Percentiles rank a stretch among this genome's conserved stretches.
These are phyloP conservation scores for Microdochium paspali DNA, from an alignment of 2,329 filamentous ascomycete species.

Conservation along the genomic window DNA sequence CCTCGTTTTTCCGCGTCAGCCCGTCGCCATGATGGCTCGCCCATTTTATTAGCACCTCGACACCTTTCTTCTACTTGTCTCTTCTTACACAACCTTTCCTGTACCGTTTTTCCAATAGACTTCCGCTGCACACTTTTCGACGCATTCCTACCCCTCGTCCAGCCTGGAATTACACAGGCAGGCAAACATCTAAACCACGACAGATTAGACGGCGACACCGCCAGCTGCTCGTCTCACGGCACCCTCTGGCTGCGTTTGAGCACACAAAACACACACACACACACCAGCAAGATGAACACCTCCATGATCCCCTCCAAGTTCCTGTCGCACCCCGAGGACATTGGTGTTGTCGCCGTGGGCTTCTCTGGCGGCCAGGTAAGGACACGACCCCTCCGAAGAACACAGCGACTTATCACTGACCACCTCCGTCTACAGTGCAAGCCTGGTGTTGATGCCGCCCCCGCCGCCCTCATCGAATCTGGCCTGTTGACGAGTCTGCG, in stretches of 20 bases:
- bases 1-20: not conserved
- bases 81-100: not conserved
- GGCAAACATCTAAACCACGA: not conserved
- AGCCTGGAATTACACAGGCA: not conserved
- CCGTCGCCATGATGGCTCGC: not conserved
- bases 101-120: too few species aligned
- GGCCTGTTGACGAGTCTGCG: constrained; percentile 78
- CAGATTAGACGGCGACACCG: not conserved
- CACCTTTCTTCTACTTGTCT: not conserved
- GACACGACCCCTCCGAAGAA: constrained; percentile 3
- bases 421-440: constrained; percentile 49
- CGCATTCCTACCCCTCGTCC: not conserved
- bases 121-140: not conserved
- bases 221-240: not conserved
- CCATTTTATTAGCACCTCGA: too few species aligned
- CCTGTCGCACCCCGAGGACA: constrained; percentile 66
- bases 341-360: constrained; percentile 88
- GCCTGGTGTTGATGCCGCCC: constrained; percentile 82
- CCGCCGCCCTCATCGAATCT: constrained; percentile 77
- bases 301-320: constrained; percentile 59
- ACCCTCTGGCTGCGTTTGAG: not conserved
- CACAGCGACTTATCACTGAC: not conserved
- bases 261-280: not conserved
- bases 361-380: constrained; percentile 93
- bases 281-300: constrained; percentile 32